Base-by-base conservation (phyloP, 805 yeast genomes). In the Schwanniomyces pseudopolymorphus region DNA sequence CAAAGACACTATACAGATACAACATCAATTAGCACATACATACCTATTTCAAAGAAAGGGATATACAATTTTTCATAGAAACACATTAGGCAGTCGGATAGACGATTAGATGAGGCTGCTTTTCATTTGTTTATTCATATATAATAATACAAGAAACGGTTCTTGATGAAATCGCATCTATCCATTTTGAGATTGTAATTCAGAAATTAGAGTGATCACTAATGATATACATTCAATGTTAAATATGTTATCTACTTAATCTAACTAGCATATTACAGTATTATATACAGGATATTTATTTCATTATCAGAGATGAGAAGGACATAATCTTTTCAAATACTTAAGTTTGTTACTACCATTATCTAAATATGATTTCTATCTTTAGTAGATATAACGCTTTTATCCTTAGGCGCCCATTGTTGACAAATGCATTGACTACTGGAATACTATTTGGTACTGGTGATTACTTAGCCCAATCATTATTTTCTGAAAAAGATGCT, bases 391-490 rank as follows among this genome's bases (percentile, higher is more conserved):
- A 57, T 53, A 66, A 65, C 47, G 56, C 53, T 26, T 41, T 69
- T 11, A 48, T 67, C 6, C 38, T 54, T 8, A 63, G 58, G 39
- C 59, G 67, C 33, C 83, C 83, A 3, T 45, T 75, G 22, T 35
- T 69, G 27, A 74, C 81, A 43, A 80, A 80, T 51, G 64, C 74
- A 47, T 26, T 75, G 13, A 68, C 79, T 36, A 78, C 83, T 1
- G 83, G 78, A n/a, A 48, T 73, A 11, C 62, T 82, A 31, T 88
- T 89, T 60, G 94, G 89, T 0, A 48, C 82, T 1, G 96, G 96
- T 2, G 96, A 89, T 61, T 66, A 65, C 1, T 54, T 86, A 21
- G 96, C 96, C 0, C 96, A 89, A 60, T 37, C 65, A 0, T 55
- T 79, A 5, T 78, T 79, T 59, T 70, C 77, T 7, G 61, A 60